Evolutionary conservation across 2,329 filamentous ascomycete species (phyloP).

Genomic region (Rhexocercosporidium sp.): DNA sequence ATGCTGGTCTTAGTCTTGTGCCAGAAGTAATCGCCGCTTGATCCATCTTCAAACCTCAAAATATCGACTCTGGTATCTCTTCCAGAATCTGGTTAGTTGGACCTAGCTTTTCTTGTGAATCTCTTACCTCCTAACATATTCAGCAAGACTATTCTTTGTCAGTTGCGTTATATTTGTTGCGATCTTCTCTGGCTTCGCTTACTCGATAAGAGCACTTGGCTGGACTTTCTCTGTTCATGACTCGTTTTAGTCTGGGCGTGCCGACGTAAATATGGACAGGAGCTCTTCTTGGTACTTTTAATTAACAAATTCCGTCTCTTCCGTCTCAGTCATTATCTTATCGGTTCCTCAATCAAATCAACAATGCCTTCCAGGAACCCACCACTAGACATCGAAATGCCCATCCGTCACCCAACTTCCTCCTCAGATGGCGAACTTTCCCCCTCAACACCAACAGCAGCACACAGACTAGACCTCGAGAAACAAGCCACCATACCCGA

Average conservation of each 20-base stretch:
- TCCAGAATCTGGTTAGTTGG: too few species aligned
- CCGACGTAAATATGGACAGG: not conserved
- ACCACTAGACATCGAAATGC: not conserved
- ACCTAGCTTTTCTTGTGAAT: too few species aligned
- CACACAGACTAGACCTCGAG: conserved; percentile 24
- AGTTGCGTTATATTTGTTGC: not conserved
- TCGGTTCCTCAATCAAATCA: too few species aligned
- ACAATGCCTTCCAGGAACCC: not conserved
- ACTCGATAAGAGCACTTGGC: not conserved
- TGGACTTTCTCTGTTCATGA: not conserved
- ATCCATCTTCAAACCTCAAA: not conserved
- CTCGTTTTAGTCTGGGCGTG: not conserved
- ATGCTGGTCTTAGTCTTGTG: not conserved
- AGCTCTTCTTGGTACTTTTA: not conserved
- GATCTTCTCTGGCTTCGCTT: not conserved
- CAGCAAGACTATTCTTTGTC: not conserved
- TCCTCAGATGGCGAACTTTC: conserved; percentile 5
- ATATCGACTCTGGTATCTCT: too few species aligned
- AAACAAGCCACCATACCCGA: conserved; percentile 23
- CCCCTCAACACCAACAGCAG: not conserved
- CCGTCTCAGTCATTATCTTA: not conserved
- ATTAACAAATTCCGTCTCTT: not conserved
- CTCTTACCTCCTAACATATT: too few species aligned
- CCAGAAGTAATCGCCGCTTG: not conserved
- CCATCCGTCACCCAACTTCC: not conserved